Conservation (phyloP, 2,329 filamentous ascomycete genomes). For the Immersiporthe knoxdaviesiana region DNA sequence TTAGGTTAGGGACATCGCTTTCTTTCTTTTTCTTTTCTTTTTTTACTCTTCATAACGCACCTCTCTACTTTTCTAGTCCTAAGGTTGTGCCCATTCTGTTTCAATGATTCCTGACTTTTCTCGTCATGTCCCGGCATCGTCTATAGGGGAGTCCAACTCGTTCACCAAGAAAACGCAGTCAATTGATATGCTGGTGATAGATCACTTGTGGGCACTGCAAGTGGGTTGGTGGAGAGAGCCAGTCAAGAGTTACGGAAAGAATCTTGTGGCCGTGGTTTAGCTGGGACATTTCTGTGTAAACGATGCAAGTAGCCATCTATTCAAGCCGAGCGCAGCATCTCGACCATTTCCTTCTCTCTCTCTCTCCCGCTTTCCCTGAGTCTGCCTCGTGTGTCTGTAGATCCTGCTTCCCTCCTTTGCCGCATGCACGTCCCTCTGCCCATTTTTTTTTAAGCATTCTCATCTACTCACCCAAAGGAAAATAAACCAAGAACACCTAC, state of each 20-base stretch:
- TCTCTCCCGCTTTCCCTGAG: not conserved
- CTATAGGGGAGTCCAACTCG: no score
- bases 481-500: not conserved
- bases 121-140: no score
- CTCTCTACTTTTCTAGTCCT: not conserved
- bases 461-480: not conserved
- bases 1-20: not conserved
- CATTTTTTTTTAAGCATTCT: not conserved
- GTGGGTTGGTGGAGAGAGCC: no score
- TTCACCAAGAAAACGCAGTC: no score
- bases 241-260: not conserved
- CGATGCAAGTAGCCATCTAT: not conserved
- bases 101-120: no score
- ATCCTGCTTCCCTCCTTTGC: not conserved
- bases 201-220: no score
- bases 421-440: not conserved
- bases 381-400: not conserved
- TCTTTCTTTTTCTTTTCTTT: not conserved
- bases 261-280: not conserved
- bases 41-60: not conserved
- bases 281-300: not conserved
- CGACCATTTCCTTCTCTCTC: not conserved
- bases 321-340: conserved; percentile 5
- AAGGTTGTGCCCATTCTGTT: no score
- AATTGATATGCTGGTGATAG: no score